phyloP scores from a whole-genome alignment of 2,329 filamentous ascomycete genomes.

The Mycosphaerella sp. region DNA sequence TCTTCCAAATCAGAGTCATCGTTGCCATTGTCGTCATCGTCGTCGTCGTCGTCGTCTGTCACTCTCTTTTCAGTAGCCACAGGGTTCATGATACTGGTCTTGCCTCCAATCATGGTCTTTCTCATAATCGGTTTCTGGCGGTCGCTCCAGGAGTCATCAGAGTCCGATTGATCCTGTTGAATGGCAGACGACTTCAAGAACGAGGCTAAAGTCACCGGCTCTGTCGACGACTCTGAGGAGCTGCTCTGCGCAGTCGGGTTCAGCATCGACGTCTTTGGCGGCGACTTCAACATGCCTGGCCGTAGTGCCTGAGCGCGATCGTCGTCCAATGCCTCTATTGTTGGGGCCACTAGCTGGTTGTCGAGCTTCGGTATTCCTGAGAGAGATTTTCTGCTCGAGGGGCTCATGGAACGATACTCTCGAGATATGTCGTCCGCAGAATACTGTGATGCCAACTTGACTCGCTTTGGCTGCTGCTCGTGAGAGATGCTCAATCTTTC shows the following conservation, averaged over 20 bases:
- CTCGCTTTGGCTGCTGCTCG: constrained; percentile 18
- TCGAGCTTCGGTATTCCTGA: background rate
- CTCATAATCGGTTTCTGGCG: background rate
- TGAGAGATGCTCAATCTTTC: constrained; percentile 16
- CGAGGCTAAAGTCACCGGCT: constrained; percentile 16
- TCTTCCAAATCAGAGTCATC: constrained; percentile 16
- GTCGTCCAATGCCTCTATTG: background rate
- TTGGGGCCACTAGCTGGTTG: background rate
- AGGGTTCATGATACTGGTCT: constrained; percentile 23
- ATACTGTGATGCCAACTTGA: constrained; percentile 18
- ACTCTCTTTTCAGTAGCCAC: constrained; percentile 7
- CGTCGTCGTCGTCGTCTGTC: constrained; percentile 2
- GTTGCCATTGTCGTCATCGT: constrained; percentile 2
- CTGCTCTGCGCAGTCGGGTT: constrained; percentile 1
- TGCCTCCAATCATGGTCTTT: background rate
- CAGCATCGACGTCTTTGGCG: constrained; percentile 12
- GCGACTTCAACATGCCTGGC: background rate
- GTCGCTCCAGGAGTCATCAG: constrained; percentile 4
- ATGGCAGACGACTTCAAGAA: constrained; percentile 12
- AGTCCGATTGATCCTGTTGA: constrained; percentile 3
- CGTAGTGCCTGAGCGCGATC: background rate
- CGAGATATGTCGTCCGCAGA: constrained; percentile 12
- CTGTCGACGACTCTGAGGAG: constrained; percentile 12
- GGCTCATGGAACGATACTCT: background rate
- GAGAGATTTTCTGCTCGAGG: background rate